Base-by-base conservation (phyloP, 164 flowering plant species). In the Aristolochia californica region DNA sequence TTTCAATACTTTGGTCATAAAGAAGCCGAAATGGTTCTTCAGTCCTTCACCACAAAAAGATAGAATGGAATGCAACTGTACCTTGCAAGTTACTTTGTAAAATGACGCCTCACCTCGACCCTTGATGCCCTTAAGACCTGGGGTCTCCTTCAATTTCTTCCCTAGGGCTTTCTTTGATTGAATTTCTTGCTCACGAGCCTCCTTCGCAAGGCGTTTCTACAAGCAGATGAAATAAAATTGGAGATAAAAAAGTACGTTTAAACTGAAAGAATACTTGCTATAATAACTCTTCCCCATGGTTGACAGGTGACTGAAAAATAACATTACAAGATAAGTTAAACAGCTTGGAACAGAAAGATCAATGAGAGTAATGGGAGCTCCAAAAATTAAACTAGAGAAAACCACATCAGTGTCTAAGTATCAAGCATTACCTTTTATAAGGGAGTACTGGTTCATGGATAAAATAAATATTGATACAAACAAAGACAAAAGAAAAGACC, bases 11-110 rank as follows among this genome's bases (percentile, higher is more conserved):
- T 5, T 15, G 28, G 43, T 15, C 43, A 54, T 54, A 12, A 24
- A 27, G 18, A 54, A 28, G 2, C 34, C 7, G 11, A 34, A 34
- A 34, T 34, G 9, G 40, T 34, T 12, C 10, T 34, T 8, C 5
- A 34, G 5, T 34, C 40, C n/a, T n/a, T n/a, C n/a, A n/a, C n/a
- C n/a, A n/a, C n/a, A 34, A 34, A 34, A 34, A 34, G 40, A 34
- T 34, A 34, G 10, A 34, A 34, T 34, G 10, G 40, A 7, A 5
- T 34, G 40, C 40, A 34, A 34, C 40, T 34, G 40, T 55, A 90
- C 99, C 95, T 88, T 87, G 78, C 99, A 94, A 56, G 83, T 84
- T 56, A 94, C 97, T 76, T 82, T 77, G 80, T 75, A 94, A 82
- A 88, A 88, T 57, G 94, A 83, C 63, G 97, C 83, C 71, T 94